phyloP scores from a whole-genome alignment of 2,329 filamentous ascomycete species.

The Xylaria sp. region DNA sequence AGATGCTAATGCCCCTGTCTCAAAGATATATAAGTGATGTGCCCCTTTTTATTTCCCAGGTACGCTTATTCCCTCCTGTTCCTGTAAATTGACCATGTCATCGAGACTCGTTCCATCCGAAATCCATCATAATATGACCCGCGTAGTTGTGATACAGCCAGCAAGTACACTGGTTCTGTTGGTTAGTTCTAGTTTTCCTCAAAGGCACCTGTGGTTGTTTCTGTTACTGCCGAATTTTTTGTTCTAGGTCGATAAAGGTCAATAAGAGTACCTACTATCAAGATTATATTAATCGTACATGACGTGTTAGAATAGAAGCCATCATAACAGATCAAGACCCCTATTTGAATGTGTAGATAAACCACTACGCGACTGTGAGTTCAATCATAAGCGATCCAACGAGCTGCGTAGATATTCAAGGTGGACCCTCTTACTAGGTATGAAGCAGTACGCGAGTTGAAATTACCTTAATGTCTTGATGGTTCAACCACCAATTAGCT shows the following conservation, averaged over 20 bases:
- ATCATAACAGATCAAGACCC: background rate
- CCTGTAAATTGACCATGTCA: slow-evolving; percentile 3
- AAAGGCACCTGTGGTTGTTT: background rate
- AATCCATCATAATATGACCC: background rate
- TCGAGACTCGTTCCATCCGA: background rate
- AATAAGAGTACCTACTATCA: background rate
- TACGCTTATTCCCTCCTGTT: slow-evolving; percentile 34
- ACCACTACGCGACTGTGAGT: too few relatives aligned
- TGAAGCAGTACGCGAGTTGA: too few relatives aligned
- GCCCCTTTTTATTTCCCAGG: slow-evolving; percentile 35
- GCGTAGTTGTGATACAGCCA: background rate
- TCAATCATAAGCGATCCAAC: too few relatives aligned
- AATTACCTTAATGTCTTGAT: too few relatives aligned
- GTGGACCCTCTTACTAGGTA: too few relatives aligned
- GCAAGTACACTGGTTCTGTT: background rate
- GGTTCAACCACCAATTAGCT: slow-evolving; percentile 20
- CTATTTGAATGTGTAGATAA: too few relatives aligned
- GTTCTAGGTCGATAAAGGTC: background rate
- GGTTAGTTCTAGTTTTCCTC: background rate
- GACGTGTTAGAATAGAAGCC: background rate
- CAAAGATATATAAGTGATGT: slow-evolving; percentile 41
- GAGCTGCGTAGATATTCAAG: too few relatives aligned
- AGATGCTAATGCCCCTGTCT: slow-evolving; percentile 48
- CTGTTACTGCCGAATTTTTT: background rate
- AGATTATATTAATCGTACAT: background rate